These are phyloP conservation scores for Corynascus novoguineensis DNA, from an alignment of 495 filamentous ascomycete genomes.

Conservation along the genomic window DNA sequence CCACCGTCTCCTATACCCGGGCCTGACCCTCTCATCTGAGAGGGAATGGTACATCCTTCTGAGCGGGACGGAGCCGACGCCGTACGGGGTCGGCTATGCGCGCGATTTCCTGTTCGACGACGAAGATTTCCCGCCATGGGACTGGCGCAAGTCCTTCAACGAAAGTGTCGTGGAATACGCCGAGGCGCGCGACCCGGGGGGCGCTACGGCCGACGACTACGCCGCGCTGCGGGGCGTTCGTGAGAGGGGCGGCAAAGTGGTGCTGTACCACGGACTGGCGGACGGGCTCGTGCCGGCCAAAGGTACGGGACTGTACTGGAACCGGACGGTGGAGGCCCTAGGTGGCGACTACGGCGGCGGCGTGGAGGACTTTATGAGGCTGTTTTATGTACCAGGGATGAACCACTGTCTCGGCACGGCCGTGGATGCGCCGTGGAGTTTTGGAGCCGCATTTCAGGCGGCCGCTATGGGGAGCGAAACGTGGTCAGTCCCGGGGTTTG, in stretches of 20 bases:
- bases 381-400: conserved; percentile 43
- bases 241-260: conserved; percentile 47
- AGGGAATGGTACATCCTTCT: conserved; percentile 24
- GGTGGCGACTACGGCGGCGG: not conserved
- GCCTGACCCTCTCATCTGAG: conserved; percentile 37
- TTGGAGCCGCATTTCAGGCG: conserved; percentile 37
- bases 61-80: conserved; percentile 19
- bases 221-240: conserved; percentile 39
- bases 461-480: conserved; percentile 18
- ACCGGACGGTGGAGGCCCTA: conserved; percentile 32
- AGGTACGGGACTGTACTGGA: conserved; percentile 42
- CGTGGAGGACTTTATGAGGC: conserved; percentile 30
- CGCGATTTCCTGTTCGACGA: conserved; percentile 38
- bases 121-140: conserved; percentile 33
- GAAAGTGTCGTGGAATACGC: conserved; percentile 22
- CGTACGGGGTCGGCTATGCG: conserved; percentile 37
- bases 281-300: conserved; percentile 47
- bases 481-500: conserved; percentile 37
- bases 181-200: conserved; percentile 36
- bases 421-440: conserved; percentile 44
- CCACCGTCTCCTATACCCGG: conserved; percentile 48
- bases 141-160: conserved; percentile 35
- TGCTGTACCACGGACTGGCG: conserved; percentile 52
- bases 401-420: conserved; percentile 35
- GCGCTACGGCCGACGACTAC: conserved; percentile 33